Evolutionary conservation across 2,329 filamentous ascomycete genomes (phyloP).

Genomic region (Sphaerulina musiva): DNA sequence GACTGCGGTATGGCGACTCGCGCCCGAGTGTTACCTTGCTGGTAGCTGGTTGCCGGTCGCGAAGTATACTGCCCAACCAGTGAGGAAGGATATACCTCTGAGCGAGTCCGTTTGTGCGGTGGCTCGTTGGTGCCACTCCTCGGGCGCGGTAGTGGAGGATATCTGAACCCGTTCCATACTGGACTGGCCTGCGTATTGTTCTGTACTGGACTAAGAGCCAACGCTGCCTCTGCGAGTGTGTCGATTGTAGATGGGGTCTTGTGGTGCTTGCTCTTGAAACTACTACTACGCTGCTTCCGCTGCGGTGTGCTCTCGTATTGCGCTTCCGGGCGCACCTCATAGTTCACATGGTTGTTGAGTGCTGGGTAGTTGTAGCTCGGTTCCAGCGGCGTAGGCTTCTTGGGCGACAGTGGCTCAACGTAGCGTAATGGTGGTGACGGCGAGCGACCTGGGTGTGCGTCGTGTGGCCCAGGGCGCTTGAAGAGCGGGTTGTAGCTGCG

Average conservation of each 20-base stretch:
- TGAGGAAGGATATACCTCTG: slow-evolving; percentile 49
- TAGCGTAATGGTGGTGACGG: slow-evolving; percentile 31
- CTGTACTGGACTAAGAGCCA: slow-evolving; percentile 35
- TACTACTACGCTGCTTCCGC: slow-evolving; percentile 15
- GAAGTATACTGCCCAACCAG: slow-evolving; percentile 35
- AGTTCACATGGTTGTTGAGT: slow-evolving; percentile 24
- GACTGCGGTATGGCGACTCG: slow-evolving; percentile 10
- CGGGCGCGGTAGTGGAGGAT: slow-evolving; percentile 20
- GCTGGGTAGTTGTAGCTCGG: slow-evolving; percentile 34
- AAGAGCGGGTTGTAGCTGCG: slow-evolving; percentile 6
- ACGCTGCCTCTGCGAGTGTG: slow-evolving; percentile 40
- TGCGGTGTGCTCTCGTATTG: slow-evolving; percentile 18
- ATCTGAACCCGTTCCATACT: slow-evolving; percentile 18
- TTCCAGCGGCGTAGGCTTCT: slow-evolving; percentile 27
- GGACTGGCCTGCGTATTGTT: slow-evolving; percentile 11
- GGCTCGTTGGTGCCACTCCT: slow-evolving; percentile 39
- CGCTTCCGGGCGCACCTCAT: slow-evolving; percentile 20
- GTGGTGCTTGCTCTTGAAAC: slow-evolving; percentile 25
- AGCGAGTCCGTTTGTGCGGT: slow-evolving; percentile 55
- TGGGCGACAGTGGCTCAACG: slow-evolving; percentile 34
- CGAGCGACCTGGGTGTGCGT: slow-evolving; percentile 22
- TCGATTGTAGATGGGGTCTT: slow-evolving; percentile 38
- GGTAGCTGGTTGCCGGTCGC: slow-evolving; percentile 45
- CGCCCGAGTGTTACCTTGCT: slow-evolving; percentile 31
- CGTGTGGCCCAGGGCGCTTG: neutral